A percentile compares a stretch with the other conserved stretches of the same genome.
Conservation (phyloP, 495 filamentous ascomycete species). For the Xylaria sp. region DNA sequence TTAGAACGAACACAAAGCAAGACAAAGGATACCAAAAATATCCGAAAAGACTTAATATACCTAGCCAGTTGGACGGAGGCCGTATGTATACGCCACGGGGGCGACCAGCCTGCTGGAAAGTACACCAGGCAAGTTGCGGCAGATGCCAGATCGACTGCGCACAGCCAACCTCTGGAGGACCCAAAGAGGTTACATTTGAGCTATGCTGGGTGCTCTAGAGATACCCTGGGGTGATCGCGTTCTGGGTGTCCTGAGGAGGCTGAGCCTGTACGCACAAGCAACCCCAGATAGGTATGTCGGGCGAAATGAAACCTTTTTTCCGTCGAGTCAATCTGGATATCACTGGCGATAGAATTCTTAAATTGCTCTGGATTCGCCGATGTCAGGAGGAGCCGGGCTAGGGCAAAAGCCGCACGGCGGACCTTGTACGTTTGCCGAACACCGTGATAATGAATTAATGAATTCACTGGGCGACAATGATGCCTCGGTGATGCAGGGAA, state of each 20-base stretch:
- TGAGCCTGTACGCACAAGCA: neutral
- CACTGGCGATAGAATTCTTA: neutral
- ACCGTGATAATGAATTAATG: slow-evolving; percentile 2
- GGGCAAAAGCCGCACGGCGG: neutral
- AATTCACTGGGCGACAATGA: neutral
- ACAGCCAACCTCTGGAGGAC: neutral
- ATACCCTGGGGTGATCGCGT: neutral
- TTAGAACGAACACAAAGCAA: neutral
- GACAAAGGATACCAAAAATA: neutral
- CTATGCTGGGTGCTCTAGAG: neutral
- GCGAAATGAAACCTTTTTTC: neutral
- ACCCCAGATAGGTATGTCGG: neutral
- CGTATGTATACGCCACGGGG: neutral
- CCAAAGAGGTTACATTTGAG: neutral
- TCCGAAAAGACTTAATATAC: neutral
- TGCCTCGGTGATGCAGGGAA: neutral
- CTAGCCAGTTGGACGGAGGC: neutral
- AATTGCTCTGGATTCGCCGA: neutral
- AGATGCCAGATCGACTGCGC: neutral
- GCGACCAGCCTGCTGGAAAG: neutral
- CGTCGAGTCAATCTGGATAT: neutral
- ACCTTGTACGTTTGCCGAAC: neutral
- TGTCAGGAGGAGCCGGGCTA: too few species aligned
- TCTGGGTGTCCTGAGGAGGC: neutral
- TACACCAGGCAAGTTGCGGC: neutral